Conservation (phyloP, 257 asterid species). For the Scutellaria galericulata region DNA sequence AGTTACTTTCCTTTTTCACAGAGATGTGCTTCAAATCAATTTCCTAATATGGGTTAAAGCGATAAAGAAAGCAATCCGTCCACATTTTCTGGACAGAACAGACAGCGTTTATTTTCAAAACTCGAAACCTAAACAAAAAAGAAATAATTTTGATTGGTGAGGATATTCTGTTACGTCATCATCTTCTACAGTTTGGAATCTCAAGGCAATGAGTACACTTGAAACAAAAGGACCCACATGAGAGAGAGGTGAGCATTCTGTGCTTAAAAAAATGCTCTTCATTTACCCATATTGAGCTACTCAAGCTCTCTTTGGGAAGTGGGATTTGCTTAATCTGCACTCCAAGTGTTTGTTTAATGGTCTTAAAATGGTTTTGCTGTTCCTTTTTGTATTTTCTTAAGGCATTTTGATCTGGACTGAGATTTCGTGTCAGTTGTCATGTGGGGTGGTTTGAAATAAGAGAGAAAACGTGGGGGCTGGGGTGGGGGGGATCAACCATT, state of each 20-base stretch:
- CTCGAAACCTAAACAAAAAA: background rate
- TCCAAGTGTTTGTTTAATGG: constrained; percentile 32
- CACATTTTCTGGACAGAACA: constrained; percentile 58
- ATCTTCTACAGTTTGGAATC: constrained; percentile 24
- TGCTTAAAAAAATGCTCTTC: constrained; percentile 41
- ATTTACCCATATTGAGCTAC: constrained; percentile 23
- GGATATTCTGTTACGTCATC: background rate
- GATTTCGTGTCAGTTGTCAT: constrained; percentile 29
- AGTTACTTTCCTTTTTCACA: too few relatives aligned
- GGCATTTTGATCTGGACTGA: constrained; percentile 37
- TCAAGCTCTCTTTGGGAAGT: constrained; percentile 15
- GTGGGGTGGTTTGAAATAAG: constrained; percentile 12
- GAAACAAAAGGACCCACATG: constrained; percentile 48
- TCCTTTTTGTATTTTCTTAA: constrained; percentile 13
- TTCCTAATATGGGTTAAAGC: background rate
- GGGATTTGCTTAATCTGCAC: constrained; percentile 19
- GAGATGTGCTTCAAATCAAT: background rate
- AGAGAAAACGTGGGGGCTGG: background rate
- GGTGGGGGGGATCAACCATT: background rate
- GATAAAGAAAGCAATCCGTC: too few relatives aligned
- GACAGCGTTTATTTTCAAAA: constrained; percentile 41
- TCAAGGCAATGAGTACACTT: constrained; percentile 49
- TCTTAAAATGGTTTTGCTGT: background rate
- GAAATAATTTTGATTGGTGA: background rate
- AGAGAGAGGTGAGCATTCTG: constrained; percentile 1